Evolutionary conservation across 306 rosid species (phyloP), one percentile per base, ranked within the genome.

Genomic region (Aeschynomene evenia): DNA sequence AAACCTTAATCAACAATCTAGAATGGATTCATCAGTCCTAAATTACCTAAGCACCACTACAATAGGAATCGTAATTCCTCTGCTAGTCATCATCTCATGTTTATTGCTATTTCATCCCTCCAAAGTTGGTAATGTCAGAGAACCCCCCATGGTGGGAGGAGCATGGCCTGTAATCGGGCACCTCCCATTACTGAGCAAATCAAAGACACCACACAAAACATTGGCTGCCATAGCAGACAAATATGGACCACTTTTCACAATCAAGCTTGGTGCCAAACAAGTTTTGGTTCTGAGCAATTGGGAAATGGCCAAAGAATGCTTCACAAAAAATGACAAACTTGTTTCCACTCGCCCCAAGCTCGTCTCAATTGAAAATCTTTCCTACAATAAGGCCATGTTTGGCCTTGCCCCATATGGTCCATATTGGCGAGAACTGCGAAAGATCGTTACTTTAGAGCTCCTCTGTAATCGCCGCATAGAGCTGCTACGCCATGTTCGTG

Each of bases 161-260:
- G 78, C 71, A 0, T 63, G 71, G 71, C 64, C 71, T 4, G 3
- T 63, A 9, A 2, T 73, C 2, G 78, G 71, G 21, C 78, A 73
- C 36, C 33, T 73, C 5, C 71, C 18, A 1, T 53, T 62, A 10
- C 11, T 63, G 6, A 16, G 22, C 0, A 20, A 55, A 4, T 2
- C 36, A 12, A 4, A 21, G 3, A 59, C 49, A n/a, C 31, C 34
- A 12, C 61, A 55, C 18, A 8, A 1, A 52, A 24, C 56, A 8
- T 15, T 73, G 20, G 78, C 64, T 4, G 33, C 70, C n/a, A 7
- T 73, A 14, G 78, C 46, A 2, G 46, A 40, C 46, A 40, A 40
- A 5, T 40, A 40, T 3, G 46, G 46, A 40, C 46, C 46, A 4
- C 46, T 40, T 11, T 40, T 40, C 46, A 40, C 16, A 4, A 11